Evolutionary conservation across 345 rosid species (phyloP).

Genomic region (Clausena lansium): DNA sequence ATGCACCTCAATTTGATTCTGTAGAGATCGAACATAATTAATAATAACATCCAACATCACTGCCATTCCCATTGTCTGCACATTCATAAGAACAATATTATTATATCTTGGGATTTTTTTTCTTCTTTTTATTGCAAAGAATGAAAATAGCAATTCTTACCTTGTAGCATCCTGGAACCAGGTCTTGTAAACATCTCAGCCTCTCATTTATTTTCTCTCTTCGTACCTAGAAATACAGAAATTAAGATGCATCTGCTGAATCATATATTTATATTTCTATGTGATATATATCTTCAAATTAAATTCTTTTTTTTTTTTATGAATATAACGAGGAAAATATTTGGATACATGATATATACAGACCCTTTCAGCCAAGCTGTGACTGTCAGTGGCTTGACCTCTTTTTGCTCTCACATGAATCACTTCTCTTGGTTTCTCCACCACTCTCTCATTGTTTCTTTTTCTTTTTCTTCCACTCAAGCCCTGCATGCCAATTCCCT

Average conservation of each 20-base stretch:
- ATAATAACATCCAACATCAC: constrained; percentile 62
- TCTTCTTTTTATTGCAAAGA: background rate
- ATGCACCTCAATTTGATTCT: constrained; percentile 63
- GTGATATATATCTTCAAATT: background rate
- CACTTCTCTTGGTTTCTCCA: constrained; percentile 41
- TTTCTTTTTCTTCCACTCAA: constrained; percentile 37
- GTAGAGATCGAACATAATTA: constrained; percentile 57
- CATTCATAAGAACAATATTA: background rate
- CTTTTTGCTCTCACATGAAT: constrained; percentile 70
- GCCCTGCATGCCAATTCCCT: constrained; percentile 14
- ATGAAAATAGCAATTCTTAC: constrained; percentile 11
- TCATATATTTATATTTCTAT: background rate
- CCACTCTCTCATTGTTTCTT: constrained; percentile 17
- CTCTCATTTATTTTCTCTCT: constrained; percentile 70
- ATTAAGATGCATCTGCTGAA: background rate
- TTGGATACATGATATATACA: background rate
- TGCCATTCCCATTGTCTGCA: constrained; percentile 79
- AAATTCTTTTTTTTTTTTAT: background rate
- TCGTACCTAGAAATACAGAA: constrained; percentile 37
- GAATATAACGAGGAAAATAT: background rate
- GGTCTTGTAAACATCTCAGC: constrained; percentile 56
- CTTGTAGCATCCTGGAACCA: constrained; percentile 79
- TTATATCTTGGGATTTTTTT: no score
- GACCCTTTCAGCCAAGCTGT: constrained; percentile 74
- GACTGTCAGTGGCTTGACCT: constrained; percentile 80